phyloP scores from a whole-genome alignment of 768 basidiomycete species.

The Suillus variegatus region DNA sequence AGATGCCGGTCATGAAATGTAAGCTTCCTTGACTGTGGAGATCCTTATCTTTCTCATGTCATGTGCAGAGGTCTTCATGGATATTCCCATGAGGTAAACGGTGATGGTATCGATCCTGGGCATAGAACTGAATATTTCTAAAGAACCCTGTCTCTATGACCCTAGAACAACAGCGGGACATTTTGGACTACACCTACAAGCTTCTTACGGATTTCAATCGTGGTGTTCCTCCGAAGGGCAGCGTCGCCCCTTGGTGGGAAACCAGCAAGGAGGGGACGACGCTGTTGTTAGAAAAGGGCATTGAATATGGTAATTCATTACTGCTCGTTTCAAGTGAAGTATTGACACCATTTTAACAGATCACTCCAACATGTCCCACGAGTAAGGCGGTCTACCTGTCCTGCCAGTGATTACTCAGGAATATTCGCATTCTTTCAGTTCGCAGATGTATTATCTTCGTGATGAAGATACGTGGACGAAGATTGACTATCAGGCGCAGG shows the following conservation, averaged over 20 bases:
- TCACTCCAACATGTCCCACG: constrained; percentile 59
- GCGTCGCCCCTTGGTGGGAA: constrained; percentile 83
- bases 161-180: constrained; percentile 67
- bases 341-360: constrained; percentile 34
- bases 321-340: constrained; percentile 11
- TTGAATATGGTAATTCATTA: constrained; percentile 60
- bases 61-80: constrained; percentile 59
- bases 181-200: constrained; percentile 64
- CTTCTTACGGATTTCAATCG: constrained; percentile 68
- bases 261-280: constrained; percentile 65
- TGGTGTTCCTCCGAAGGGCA: constrained; percentile 58
- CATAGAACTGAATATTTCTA: background rate
- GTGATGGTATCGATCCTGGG: background rate
- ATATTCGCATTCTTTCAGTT: constrained; percentile 31
- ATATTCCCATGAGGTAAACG: constrained; percentile 64
- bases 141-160: constrained; percentile 64
- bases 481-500: constrained; percentile 61
- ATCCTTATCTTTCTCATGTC: background rate
- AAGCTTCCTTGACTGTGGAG: constrained; percentile 12
- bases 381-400: constrained; percentile 31
- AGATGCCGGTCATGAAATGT: constrained; percentile 76
- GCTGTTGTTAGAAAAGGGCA: constrained; percentile 68
- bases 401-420: background rate
- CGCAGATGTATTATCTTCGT: constrained; percentile 67
- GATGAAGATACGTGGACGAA: constrained; percentile 73